Conservation (phyloP, 2,329 filamentous ascomycete genomes). For the Aspergillus sclerotialis region DNA sequence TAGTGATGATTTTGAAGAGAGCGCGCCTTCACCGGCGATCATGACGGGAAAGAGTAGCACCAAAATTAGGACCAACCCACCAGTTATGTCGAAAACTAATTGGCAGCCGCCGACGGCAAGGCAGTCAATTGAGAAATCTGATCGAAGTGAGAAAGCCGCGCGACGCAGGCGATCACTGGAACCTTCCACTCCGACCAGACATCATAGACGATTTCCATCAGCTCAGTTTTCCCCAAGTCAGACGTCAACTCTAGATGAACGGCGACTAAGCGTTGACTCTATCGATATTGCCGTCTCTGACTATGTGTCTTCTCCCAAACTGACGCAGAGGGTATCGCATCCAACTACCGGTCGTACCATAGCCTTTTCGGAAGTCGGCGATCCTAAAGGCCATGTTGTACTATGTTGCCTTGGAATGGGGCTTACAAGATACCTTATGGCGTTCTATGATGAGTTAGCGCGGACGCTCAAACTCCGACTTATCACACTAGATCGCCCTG, state of each 20-base stretch:
- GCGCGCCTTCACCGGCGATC: conserved; percentile 63
- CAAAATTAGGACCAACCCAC: conserved; percentile 18
- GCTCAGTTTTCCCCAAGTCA: conserved; percentile 33
- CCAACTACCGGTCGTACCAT: conserved; percentile 81
- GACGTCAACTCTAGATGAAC: conserved; percentile 55
- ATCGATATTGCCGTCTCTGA: conserved; percentile 81
- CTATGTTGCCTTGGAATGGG: conserved; percentile 99
- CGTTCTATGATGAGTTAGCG: conserved; percentile 94
- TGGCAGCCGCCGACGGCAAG: conserved; percentile 16
- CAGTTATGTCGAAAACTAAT: conserved; percentile 21
- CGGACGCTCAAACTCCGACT: conserved; percentile 79
- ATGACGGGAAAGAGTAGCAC: conserved; percentile 50
- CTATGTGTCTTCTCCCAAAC: conserved; percentile 72
- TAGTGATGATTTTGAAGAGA: conserved; percentile 42
- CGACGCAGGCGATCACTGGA: conserved; percentile 23
- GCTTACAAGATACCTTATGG: conserved; percentile 87
- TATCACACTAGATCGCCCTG: conserved; percentile 89
- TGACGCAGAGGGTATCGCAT: conserved; percentile 83
- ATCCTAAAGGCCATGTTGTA: conserved; percentile 82
- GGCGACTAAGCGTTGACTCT: conserved; percentile 73
- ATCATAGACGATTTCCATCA: conserved; percentile 34
- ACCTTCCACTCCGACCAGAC: conserved; percentile 16
- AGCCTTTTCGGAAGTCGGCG: conserved; percentile 93
- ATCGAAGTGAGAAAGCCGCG: conserved; percentile 17
- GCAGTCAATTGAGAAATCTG: conserved; percentile 22